A percentile compares a stretch with the other conserved stretches of the same genome.
Evolutionary conservation across 441 rosid genomes (phyloP).

Genomic region (Hura crepitans): DNA sequence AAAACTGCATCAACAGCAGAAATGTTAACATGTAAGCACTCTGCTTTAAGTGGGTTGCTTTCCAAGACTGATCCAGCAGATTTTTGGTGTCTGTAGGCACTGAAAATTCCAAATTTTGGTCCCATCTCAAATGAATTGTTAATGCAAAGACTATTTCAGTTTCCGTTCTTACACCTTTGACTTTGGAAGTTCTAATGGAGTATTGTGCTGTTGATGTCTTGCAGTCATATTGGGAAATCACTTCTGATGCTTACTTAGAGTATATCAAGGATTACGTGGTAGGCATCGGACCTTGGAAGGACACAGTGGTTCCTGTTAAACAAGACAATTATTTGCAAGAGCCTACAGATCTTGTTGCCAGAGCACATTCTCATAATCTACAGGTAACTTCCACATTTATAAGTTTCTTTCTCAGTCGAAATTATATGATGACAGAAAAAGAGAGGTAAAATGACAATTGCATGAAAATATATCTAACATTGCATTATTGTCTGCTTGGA

Average conservation of each 20-base stretch:
- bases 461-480: background rate
- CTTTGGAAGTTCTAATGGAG: background rate
- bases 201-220: constrained; percentile 15
- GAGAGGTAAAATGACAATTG: background rate
- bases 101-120: background rate
- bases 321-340: constrained; percentile 45
- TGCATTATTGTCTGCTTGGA: background rate
- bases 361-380: constrained; percentile 69
- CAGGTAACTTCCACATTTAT: constrained; percentile 48
- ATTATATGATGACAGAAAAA: background rate
- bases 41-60: too few species aligned
- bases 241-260: constrained; percentile 68
- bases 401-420: background rate
- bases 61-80: too few species aligned
- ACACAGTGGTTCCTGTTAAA: constrained; percentile 68
- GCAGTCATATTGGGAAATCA: constrained; percentile 88
- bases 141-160: background rate
- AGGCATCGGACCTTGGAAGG: constrained; percentile 98
- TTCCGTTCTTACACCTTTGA: background rate
- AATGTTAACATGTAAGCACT: too few species aligned
- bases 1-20: too few species aligned
- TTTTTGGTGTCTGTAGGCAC: background rate
- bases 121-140: background rate
- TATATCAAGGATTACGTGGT: constrained; percentile 70
- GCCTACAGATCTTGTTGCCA: constrained; percentile 84